Evolutionary conservation across 805 yeast genomes (phyloP).

Genomic region (Cyberlindnera euphorbiiphila): DNA sequence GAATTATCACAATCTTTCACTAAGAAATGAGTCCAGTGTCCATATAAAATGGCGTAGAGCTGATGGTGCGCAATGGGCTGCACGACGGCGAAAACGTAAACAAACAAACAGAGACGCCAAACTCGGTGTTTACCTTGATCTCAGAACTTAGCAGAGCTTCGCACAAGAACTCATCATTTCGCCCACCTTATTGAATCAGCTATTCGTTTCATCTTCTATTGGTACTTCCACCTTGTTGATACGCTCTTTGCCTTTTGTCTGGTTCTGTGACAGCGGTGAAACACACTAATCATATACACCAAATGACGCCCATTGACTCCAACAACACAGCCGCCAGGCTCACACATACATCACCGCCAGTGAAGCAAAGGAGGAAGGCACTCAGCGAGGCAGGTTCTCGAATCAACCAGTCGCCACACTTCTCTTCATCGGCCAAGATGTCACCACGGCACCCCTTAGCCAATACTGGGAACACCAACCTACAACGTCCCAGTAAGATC

Average conservation of each 20-base stretch:
- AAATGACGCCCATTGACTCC: conserved; percentile 2
- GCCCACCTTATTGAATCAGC: no score
- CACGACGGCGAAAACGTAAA: no score
- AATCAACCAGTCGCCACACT: conserved; percentile 20
- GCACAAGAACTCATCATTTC: no score
- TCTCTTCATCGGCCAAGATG: conserved; percentile 3
- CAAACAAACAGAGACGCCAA: no score
- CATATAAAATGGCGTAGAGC: no score
- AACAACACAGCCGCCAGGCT: conserved; percentile 7
- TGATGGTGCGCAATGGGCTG: no score
- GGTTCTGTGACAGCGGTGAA: conserved; percentile 6
- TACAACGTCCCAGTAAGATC: neutral
- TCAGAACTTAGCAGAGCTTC: no score
- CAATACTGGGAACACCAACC: conserved; percentile 1
- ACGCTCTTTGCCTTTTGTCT: neutral
- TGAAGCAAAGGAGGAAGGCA: conserved; percentile 25
- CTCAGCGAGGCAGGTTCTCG: conserved; percentile 16
- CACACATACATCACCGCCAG: conserved; percentile 19
- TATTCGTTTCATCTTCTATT: no score
- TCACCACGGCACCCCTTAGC: neutral
- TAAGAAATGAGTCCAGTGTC: no score
- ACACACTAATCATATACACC: neutral
- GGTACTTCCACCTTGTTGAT: conserved; percentile 1
- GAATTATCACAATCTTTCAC: no score
- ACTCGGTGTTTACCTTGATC: no score